Base-by-base conservation (phyloP, 805 yeast species). In the Yamadazyma kitorensis region DNA sequence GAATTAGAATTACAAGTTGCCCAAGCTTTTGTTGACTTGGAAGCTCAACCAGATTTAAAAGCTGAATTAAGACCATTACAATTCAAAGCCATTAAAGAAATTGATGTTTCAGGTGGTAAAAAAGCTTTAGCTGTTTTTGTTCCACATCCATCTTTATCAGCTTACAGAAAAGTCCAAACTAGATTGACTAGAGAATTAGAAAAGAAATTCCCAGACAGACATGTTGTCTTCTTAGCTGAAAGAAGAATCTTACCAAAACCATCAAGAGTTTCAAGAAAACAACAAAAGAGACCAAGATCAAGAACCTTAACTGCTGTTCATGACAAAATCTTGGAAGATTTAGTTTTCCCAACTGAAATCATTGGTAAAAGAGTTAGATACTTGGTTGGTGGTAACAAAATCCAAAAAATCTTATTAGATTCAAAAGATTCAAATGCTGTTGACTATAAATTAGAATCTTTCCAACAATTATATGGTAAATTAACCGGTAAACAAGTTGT, bases 161-260 rank as follows among this genome's bases (percentile, higher is more conserved):
- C 83, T 55, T 87, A 87, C 91, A 96, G 89, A 86, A 87, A 83
- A 78, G 95, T 91, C 64, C 98, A 91, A 81, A 79, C 79, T 61
- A 85, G 89, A 76, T 83, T 91, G 70, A 87, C 96, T 78, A 91
- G 98, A 78, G 98, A 91, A 80, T 85, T 91, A 71, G 98, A 91
- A 80, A 91, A 91, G 94, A 91, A 93, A 80, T 93, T 91, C 89
- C 94, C 97, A 70, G 98, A 91, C 82, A 86, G 95, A 73, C 97
- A 93, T 72, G 96, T 91, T 72, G 91, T 93, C 61, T 87, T 91
- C 87, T 82, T 91, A 68, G 98, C 97, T 68, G 98, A 91, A 81
- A 87, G 98, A 80, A 87, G 96, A 78, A 93, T 91, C 77, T 80
- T 93, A 68, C 96, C 98, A 77, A 91, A 87, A 82, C 97, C 98